A percentile compares a stretch with the other conserved stretches of the same genome.
These are phyloP conservation scores for Iris macrosiphon DNA, from an alignment of 106 monocot species.

Conservation along the genomic window DNA sequence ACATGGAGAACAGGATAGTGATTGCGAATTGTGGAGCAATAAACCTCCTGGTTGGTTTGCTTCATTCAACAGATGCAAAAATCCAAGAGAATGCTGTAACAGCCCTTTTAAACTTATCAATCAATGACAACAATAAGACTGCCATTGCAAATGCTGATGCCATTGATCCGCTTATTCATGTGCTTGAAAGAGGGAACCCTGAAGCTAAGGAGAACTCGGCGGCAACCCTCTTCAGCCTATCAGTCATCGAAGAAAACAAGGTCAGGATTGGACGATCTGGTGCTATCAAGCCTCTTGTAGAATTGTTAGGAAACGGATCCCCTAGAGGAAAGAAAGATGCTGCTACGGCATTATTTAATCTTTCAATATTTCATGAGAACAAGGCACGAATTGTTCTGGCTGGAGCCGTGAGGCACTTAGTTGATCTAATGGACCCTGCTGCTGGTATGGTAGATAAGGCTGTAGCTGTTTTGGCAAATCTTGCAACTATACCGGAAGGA, in stretches of 20 bases:
- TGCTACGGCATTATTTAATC: conserved; percentile 82
- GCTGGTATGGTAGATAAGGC: conserved; percentile 96
- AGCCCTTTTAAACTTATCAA: conserved; percentile 71
- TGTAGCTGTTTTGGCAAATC: conserved; percentile 75
- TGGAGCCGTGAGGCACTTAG: conserved; percentile 76
- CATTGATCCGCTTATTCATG: conserved; percentile 72
- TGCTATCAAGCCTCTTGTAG: conserved; percentile 68
- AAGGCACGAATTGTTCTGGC: conserved; percentile 83
- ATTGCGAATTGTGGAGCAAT: conserved; percentile 78
- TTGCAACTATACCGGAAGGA: conserved; percentile 70
- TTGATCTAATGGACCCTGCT: conserved; percentile 87
- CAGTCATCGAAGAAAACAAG: conserved; percentile 84
- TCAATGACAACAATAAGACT: conserved; percentile 81
- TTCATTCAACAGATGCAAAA: conserved; percentile 49
- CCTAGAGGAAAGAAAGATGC: conserved; percentile 91
- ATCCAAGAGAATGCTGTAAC: conserved; percentile 89
- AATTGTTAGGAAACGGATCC: conserved; percentile 61
- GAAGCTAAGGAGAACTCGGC: conserved; percentile 90
- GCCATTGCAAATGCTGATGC: conserved; percentile 68
- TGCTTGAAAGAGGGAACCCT: conserved; percentile 62
- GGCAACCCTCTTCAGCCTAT: conserved; percentile 85
- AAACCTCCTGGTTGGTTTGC: conserved; percentile 42
- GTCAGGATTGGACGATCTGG: conserved; percentile 73
- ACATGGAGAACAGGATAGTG: conserved; percentile 67
- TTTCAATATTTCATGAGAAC: conserved; percentile 87